Percentiles rank a stretch among this genome's conserved stretches.
These are phyloP conservation scores for Lignosus rhinocerotis DNA, from an alignment of 1,284 basidiomycete species.

Conservation along the genomic window DNA sequence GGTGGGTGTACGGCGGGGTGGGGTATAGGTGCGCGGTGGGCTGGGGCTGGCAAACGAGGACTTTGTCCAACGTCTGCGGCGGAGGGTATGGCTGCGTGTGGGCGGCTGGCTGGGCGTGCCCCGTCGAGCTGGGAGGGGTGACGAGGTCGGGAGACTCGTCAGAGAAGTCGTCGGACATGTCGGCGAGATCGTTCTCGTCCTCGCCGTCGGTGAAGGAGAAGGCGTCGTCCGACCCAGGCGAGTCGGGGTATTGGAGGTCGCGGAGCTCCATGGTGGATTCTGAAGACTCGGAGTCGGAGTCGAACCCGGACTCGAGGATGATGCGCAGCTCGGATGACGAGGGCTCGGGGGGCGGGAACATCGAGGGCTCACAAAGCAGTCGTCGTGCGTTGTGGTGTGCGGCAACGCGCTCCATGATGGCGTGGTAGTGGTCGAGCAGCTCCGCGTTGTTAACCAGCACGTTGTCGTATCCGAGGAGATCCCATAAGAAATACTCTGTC, in stretches of 20 bases:
- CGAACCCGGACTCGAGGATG: slow-evolving; percentile 1
- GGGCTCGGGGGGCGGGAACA: slow-evolving; percentile 6
- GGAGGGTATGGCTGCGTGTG: too few species aligned
- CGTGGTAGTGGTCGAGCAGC: slow-evolving; percentile 51
- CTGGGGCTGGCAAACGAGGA: too few species aligned
- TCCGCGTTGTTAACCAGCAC: slow-evolving; percentile 55
- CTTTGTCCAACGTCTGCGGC: too few species aligned
- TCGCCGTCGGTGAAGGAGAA: background rate
- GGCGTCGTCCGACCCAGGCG: background rate
- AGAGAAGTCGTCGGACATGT: background rate
- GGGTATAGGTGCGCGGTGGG: background rate
- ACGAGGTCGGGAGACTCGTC: slow-evolving; percentile 5
- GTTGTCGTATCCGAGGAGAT: slow-evolving; percentile 61
- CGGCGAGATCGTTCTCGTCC: too few species aligned
- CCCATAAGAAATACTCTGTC: slow-evolving; percentile 63
- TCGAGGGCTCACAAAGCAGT: background rate
- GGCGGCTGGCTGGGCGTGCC: background rate
- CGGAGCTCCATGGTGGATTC: background rate
- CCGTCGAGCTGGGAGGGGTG: slow-evolving; percentile 11
- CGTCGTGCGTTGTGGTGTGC: background rate
- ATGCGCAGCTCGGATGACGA: background rate
- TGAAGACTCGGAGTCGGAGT: too few species aligned
- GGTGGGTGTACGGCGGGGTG: background rate
- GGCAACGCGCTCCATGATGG: slow-evolving; percentile 32
- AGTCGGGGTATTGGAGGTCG: slow-evolving; percentile 19